phyloP scores from a whole-genome alignment of 108 stramenopile species.

The Skeletonema grethae region DNA sequence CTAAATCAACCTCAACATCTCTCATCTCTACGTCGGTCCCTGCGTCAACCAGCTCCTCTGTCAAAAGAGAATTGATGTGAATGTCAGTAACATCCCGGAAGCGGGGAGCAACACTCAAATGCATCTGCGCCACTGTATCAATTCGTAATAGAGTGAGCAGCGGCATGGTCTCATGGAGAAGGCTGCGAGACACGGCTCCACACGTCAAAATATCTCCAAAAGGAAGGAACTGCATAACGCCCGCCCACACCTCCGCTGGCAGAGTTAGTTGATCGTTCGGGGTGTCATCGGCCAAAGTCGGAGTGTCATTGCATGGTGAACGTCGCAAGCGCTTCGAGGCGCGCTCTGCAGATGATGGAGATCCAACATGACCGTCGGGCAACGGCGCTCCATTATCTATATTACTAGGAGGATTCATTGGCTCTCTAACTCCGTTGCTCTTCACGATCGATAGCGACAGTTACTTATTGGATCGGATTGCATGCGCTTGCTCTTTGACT shows the following conservation, averaged over 20 bases:
- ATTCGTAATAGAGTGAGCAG: neutral
- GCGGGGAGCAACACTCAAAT: constrained; percentile 1
- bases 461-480: too few species aligned
- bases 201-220: neutral
- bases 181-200: neutral
- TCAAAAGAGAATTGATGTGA: constrained; percentile 8
- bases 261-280: neutral
- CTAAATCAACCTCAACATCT: neutral
- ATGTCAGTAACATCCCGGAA: constrained; percentile 10
- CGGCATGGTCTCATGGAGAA: constrained; percentile 1
- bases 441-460: neutral
- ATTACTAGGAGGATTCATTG: neutral
- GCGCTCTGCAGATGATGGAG: neutral
- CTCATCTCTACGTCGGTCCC: neutral
- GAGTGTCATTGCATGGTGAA: neutral
- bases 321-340: neutral
- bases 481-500: too few species aligned
- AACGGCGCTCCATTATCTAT: neutral
- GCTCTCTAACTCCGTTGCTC: neutral
- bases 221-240: neutral
- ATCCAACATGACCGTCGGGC: neutral
- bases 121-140: neutral
- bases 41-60: neutral
- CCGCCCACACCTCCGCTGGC: constrained; percentile 10
- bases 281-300: neutral